Conservation (phyloP, 2,329 filamentous ascomycete genomes). For the Exophiala mesophila region DNA sequence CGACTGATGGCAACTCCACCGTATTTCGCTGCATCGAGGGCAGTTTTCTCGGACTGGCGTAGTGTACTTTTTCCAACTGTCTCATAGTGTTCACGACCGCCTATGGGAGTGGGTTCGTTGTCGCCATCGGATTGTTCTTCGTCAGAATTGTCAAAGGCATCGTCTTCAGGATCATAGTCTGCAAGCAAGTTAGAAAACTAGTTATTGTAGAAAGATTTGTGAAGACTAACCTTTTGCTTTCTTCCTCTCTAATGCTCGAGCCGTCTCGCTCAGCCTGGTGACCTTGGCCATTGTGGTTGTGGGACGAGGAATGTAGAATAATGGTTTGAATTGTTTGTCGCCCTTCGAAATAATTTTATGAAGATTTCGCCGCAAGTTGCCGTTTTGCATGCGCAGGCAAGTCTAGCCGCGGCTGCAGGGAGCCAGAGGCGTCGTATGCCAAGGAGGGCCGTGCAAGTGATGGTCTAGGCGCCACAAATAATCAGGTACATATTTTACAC, state of each 20-base stretch:
- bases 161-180: slow-evolving; percentile 80
- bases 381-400: slow-evolving; percentile 5
- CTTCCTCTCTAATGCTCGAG: slow-evolving; percentile 11
- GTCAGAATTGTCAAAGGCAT: slow-evolving; percentile 52
- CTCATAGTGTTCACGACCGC: slow-evolving; percentile 82
- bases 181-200: slow-evolving; percentile 4
- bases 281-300: slow-evolving; percentile 4
- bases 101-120: slow-evolving; percentile 43
- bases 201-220: neutral
- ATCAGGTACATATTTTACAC: too few species aligned
- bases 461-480: too few species aligned
- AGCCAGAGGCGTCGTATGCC: neutral
- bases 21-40: slow-evolving; percentile 76
- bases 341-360: slow-evolving; percentile 12
- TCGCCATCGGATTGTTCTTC: slow-evolving; percentile 48
- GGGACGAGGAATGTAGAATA: neutral
- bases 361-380: slow-evolving; percentile 21
- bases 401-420: slow-evolving; percentile 9
- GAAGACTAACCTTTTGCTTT: slow-evolving; percentile 11
- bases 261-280: slow-evolving; percentile 13
- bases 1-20: slow-evolving; percentile 69
- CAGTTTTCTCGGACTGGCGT: slow-evolving; percentile 63
- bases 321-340: too few species aligned
- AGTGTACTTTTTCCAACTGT: slow-evolving; percentile 80
- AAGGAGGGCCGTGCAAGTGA: too few species aligned